These are phyloP conservation scores for Fusarium xyrophilum DNA, from an alignment of 2,329 filamentous ascomycete species.

Conservation along the genomic window DNA sequence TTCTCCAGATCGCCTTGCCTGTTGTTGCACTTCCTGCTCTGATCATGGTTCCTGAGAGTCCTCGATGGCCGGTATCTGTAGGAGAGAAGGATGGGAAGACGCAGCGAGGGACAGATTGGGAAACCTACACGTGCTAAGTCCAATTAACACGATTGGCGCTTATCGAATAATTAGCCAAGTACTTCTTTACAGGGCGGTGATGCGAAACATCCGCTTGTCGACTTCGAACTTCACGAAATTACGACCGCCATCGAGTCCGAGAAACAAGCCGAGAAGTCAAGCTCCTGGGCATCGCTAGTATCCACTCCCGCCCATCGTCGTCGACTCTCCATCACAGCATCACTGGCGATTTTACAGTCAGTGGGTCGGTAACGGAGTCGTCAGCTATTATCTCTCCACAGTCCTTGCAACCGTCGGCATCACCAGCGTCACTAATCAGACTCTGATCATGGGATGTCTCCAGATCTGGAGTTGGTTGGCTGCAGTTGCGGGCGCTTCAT, in stretches of 20 bases:
- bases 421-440: constrained; percentile 17
- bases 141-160: rapidly evolving
- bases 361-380: constrained; percentile 16
- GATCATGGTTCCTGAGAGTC: constrained; percentile 4
- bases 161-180: rapidly evolving
- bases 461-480: constrained; percentile 19
- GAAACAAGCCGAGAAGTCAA: constrained; percentile 10
- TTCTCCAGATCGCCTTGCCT: constrained; percentile 5
- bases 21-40: constrained; percentile 3
- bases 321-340: constrained; percentile 8
- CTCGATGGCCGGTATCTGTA: not conserved
- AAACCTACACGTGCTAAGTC: constrained; percentile 8
- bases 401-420: constrained; percentile 6
- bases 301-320: constrained; percentile 10
- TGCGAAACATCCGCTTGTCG: constrained; percentile 1
- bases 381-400: constrained; percentile 11
- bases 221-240: constrained; percentile 18
- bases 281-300: not conserved
- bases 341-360: constrained; percentile 11
- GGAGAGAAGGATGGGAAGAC: not conserved
- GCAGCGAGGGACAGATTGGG: not conserved
- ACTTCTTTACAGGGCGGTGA: not conserved
- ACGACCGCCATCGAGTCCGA: constrained; percentile 13
- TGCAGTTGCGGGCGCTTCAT: not conserved
- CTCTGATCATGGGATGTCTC: constrained; percentile 11